Evolutionary conservation across 2,329 filamentous ascomycete species (phyloP).

Genomic region (Drechslerella stenobrocha): DNA sequence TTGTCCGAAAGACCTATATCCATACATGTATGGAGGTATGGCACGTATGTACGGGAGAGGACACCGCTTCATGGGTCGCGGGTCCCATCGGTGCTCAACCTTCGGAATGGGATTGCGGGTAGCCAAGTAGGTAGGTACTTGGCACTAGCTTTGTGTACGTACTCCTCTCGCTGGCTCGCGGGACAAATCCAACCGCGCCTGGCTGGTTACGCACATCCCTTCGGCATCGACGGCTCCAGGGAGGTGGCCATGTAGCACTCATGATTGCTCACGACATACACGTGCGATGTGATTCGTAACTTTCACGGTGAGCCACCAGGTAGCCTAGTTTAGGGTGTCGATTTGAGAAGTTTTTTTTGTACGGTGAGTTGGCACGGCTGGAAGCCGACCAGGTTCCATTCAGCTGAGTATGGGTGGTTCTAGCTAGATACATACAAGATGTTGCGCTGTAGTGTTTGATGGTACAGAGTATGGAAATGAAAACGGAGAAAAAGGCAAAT

Average conservation of each 20-base stretch:
- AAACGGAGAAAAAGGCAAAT: slow-evolving; percentile 7
- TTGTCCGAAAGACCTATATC: neutral
- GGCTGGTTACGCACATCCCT: neutral
- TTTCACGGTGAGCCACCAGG: neutral
- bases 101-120: slow-evolving; percentile 26
- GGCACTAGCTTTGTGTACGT: no score
- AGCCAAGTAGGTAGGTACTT: slow-evolving; percentile 16
- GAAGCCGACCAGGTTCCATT: slow-evolving; percentile 21
- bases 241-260: neutral
- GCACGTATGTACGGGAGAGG: no score
- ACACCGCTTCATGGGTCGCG: slow-evolving; percentile 14
- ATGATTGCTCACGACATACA: neutral
- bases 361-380: slow-evolving; percentile 19
- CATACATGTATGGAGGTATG: neutral
- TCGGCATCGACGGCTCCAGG: neutral
- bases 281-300: neutral
- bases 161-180: neutral
- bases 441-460: slow-evolving; percentile 16
- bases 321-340: neutral
- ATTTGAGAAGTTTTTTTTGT: slow-evolving; percentile 4
- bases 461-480: slow-evolving; percentile 22
- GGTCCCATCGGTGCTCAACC: slow-evolving; percentile 9
- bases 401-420: slow-evolving; percentile 23
- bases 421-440: slow-evolving; percentile 46
- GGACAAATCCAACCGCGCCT: neutral